phyloP scores from a whole-genome alignment of 805 yeast genomes.

The Candida multigemmis region DNA sequence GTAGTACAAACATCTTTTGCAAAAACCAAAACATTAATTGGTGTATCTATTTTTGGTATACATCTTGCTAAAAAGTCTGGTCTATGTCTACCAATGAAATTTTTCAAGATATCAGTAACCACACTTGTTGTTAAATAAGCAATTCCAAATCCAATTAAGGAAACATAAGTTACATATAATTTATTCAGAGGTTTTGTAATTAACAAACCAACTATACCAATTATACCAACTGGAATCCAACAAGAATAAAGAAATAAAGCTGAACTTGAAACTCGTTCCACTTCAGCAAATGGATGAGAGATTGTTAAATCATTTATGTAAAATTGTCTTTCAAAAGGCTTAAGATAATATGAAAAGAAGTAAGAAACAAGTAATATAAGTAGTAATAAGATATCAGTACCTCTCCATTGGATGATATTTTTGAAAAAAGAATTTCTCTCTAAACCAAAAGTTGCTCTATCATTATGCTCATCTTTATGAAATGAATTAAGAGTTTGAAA shows the following conservation, averaged over 20 bases:
- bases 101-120: slow-evolving; percentile 67
- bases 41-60: slow-evolving; percentile 52
- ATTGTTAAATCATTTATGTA: slow-evolving; percentile 66
- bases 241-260: slow-evolving; percentile 46
- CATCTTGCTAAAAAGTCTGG: slow-evolving; percentile 92
- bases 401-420: slow-evolving; percentile 16
- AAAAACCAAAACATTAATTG: slow-evolving; percentile 41
- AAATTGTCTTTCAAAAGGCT: slow-evolving; percentile 76
- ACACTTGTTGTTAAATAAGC: slow-evolving; percentile 52
- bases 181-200: slow-evolving; percentile 45
- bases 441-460: slow-evolving; percentile 21
- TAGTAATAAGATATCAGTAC: slow-evolving; percentile 13
- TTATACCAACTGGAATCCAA: slow-evolving; percentile 37
- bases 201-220: slow-evolving; percentile 26
- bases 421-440: slow-evolving; percentile 6
- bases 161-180: slow-evolving; percentile 50
- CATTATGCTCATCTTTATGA: slow-evolving; percentile 11
- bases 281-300: slow-evolving; percentile 71
- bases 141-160: slow-evolving; percentile 57
- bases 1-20: slow-evolving; percentile 65
- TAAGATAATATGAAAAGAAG: slow-evolving; percentile 12
- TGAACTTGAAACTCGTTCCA: slow-evolving; percentile 59
- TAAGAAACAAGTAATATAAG: slow-evolving; percentile 12
- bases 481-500: slow-evolving; percentile 10
- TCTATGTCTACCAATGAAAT: slow-evolving; percentile 81